Base-by-base conservation (phyloP, 2,329 filamentous ascomycete genomes). In the Phaeosphaeriaceae sp. region DNA sequence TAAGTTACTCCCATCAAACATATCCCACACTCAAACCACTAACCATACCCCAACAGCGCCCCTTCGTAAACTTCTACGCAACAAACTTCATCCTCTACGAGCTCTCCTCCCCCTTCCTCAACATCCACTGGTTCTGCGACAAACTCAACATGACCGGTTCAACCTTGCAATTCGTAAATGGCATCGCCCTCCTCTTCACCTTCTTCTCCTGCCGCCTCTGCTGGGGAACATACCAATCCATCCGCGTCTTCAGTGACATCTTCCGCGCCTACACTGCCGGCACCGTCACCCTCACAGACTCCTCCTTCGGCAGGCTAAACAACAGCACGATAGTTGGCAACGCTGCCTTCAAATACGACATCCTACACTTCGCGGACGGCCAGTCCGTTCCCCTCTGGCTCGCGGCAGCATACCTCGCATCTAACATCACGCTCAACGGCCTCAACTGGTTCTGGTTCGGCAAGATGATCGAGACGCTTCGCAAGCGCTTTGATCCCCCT, bases 91-190 rank as follows among this genome's bases (percentile, higher is more conserved):
- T 95, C 64, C 86, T 94, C 50, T 95, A 92, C 83, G 90, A 95
- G 74, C 83, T 95, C 32, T 92, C 89, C 20, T 89, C 87, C 4
- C 89, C 90, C 6, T 92, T 94, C 73, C 81, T 94, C 49, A 95
- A 95, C 70, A 83, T 93, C 68, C 90, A 95, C 78, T 95, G 90
- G 90, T 94, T 94, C 78, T 90, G 89, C 75, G 90, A 95, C 75
- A 95, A 95, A 77, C 78, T 93, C 50, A 82, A 85, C 64, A 86
- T 91, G 80, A 94, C 90, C 0, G 90, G 90, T 29, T 86, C 87
- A 16, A 80, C 79, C 44, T 74, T 84, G 18, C 90, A 94, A 76
- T 81, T 92, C 21, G 86, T 90, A 74, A 94, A 94, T 65, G 90
- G 90, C 61, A 79, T 92, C 53, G 66, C 83, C 48, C 83, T 94